phyloP scores from a whole-genome alignment of 306 rosid species.

The Vigna radiata region DNA sequence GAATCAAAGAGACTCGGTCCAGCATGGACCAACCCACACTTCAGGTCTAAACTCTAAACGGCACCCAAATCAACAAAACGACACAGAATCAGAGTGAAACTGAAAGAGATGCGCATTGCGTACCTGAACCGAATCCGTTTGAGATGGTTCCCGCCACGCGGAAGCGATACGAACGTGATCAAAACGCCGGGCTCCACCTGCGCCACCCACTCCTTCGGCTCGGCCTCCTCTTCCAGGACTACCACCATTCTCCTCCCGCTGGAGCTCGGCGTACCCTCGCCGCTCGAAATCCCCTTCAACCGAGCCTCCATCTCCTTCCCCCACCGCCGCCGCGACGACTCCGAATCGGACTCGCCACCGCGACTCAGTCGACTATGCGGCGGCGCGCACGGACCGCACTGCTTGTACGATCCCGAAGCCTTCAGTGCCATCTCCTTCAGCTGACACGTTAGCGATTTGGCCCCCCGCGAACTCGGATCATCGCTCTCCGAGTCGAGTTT shows the following conservation, averaged over 20 bases:
- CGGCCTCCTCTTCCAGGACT: conserved; percentile 66
- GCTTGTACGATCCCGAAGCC: conserved; percentile 87
- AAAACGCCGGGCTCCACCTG: conserved; percentile 90
- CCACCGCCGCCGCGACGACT: conserved; percentile 82
- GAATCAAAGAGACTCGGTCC: neutral
- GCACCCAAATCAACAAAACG: conserved; percentile 26
- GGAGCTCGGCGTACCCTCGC: conserved; percentile 80
- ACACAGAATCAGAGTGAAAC: neutral
- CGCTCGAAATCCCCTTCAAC: conserved; percentile 89
- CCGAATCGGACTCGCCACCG: conserved; percentile 63
- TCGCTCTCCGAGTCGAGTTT: conserved; percentile 73
- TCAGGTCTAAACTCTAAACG: conserved; percentile 33
- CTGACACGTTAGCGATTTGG: conserved; percentile 87
- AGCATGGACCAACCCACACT: neutral
- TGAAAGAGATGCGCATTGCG: neutral
- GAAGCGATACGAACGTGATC: conserved; percentile 80
- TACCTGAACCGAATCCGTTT: conserved; percentile 88
- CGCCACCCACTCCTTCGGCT: conserved; percentile 88
- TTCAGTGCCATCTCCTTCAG: conserved; percentile 94
- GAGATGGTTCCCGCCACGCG: conserved; percentile 85
- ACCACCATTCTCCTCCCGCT: conserved; percentile 62
- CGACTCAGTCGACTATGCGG: conserved; percentile 49
- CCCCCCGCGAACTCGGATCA: conserved; percentile 49
- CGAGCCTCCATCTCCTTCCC: conserved; percentile 96
- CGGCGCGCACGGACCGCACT: conserved; percentile 66